Percentiles rank a stretch among this genome's conserved stretches.
Evolutionary conservation across 2,329 filamentous ascomycete genomes (phyloP).

Genomic region (Zymoseptoria pseudotritici): DNA sequence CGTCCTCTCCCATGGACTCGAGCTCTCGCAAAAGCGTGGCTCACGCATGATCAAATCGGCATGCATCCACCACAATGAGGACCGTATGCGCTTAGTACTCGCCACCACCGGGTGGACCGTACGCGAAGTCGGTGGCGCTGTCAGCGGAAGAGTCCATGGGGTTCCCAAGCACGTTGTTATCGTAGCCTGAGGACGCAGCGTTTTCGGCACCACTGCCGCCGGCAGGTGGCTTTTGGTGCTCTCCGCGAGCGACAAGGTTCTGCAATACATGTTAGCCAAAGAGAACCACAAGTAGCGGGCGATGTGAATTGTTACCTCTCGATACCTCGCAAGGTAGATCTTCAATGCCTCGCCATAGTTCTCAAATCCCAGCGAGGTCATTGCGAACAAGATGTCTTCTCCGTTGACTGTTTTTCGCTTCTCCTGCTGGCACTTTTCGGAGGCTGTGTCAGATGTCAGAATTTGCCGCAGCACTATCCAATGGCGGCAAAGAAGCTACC

Average conservation of each 20-base stretch:
- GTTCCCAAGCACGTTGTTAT: slow-evolving; percentile 36
- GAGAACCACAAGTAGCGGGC: too few species aligned
- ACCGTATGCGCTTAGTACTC: slow-evolving; percentile 1
- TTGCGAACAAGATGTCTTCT: slow-evolving; percentile 96
- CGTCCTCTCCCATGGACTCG: neutral
- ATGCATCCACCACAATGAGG: neutral
- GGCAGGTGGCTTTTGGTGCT: slow-evolving; percentile 49
- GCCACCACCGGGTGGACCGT: slow-evolving; percentile 9
- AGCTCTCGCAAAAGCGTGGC: neutral
- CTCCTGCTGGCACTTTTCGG: slow-evolving; percentile 98
- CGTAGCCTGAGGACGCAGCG: slow-evolving; percentile 25
- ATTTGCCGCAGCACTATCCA: slow-evolving; percentile 4
- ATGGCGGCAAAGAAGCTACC: slow-evolving; percentile 51
- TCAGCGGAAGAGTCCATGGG: slow-evolving; percentile 38
- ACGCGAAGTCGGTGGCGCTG: slow-evolving; percentile 33
- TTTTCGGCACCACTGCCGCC: slow-evolving; percentile 25
- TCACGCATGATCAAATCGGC: neutral
- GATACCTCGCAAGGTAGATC: slow-evolving; percentile 95
- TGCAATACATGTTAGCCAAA: slow-evolving; percentile 32
- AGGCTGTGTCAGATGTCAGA: slow-evolving; percentile 52
- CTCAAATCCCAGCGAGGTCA: slow-evolving; percentile 97
- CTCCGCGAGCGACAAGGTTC: slow-evolving; percentile 71
- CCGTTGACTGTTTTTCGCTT: slow-evolving; percentile 99
- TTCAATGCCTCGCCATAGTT: slow-evolving; percentile 98
- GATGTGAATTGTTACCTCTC: slow-evolving; percentile 61